phyloP scores from a whole-genome alignment of 2,329 filamentous ascomycete species.

The Colletotrichum ledebouriae region DNA sequence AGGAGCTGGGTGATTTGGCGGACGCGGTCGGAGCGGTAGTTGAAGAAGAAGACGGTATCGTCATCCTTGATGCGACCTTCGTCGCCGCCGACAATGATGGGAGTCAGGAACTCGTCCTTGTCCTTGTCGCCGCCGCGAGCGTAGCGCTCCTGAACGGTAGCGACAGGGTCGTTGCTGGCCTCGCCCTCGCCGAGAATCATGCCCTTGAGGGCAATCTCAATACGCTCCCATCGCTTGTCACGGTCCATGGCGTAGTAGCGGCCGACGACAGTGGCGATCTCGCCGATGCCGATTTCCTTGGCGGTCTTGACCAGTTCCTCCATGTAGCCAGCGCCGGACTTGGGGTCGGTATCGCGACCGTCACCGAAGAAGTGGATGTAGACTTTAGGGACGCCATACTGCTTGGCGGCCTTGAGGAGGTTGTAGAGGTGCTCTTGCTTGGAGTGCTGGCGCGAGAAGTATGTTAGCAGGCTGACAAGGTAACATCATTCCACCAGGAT shows the following conservation, averaged over 20 bases:
- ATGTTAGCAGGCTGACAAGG: background rate
- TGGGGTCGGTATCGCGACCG: conserved; percentile 97
- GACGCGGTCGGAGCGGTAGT: conserved; percentile 98
- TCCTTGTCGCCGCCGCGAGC: conserved; percentile 76
- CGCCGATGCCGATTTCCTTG: conserved; percentile 86
- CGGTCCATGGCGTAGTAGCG: conserved; percentile 99
- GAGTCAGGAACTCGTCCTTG: conserved; percentile 98
- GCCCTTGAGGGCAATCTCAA: conserved; percentile 91
- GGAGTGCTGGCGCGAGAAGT: conserved; percentile 71
- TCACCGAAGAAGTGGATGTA: conserved; percentile 99
- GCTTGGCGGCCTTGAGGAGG: conserved; percentile 90
- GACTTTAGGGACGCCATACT: conserved; percentile 87
- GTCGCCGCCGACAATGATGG: conserved; percentile 92
- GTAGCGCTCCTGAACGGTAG: conserved; percentile 90
- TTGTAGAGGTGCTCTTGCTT: conserved; percentile 95
- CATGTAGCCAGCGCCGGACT: conserved; percentile 90
- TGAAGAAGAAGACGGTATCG: conserved; percentile 99
- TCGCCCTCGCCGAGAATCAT: conserved; percentile 90
- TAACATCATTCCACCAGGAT: background rate
- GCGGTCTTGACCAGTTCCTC: conserved; percentile 84
- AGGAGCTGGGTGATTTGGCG: conserved; percentile 96
- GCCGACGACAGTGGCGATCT: conserved; percentile 93
- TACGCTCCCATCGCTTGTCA: conserved; percentile 98
- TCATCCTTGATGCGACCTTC: conserved; percentile 89
- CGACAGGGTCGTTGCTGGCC: conserved; percentile 84